A percentile compares a stretch with the other conserved stretches of the same genome.
These are phyloP conservation scores for Pseudogymnoascus sp. DNA, from an alignment of 2,329 filamentous ascomycete genomes.

Conservation along the genomic window DNA sequence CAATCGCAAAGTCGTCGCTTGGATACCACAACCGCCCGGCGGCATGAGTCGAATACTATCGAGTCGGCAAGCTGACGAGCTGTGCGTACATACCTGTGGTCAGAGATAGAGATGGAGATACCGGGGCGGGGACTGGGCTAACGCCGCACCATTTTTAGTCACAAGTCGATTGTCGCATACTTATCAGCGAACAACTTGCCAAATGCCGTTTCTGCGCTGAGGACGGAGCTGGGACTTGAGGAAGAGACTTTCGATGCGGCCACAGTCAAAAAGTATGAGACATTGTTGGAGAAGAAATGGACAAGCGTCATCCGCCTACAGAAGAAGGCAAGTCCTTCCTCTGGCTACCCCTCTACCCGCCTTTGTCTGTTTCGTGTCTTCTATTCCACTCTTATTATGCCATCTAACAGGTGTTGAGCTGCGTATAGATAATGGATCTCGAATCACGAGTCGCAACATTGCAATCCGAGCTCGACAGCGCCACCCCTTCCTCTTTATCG, in stretches of 20 bases:
- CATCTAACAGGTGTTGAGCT: conserved; percentile 2
- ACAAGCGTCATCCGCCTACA: conserved; percentile 84
- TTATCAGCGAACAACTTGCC: conserved; percentile 62
- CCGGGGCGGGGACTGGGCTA: conserved; percentile 13
- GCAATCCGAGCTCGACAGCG: conserved; percentile 76
- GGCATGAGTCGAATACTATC: conserved; percentile 39
- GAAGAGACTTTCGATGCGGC: conserved; percentile 62
- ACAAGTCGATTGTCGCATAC: conserved; percentile 86
- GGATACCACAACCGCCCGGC: neutral
- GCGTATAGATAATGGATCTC: conserved; percentile 79
- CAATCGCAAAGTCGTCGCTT: neutral
- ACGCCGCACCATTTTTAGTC: conserved; percentile 40
- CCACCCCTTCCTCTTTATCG: conserved; percentile 67
- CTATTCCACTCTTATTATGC: conserved; percentile 9
- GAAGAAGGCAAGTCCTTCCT: conserved; percentile 60
- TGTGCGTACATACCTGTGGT: conserved; percentile 47
- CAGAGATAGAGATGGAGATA: conserved; percentile 9
- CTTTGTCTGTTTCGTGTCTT: neutral
- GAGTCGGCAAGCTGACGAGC: conserved; percentile 70
- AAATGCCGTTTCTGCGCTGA: conserved; percentile 58
- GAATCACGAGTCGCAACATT: conserved; percentile 66
- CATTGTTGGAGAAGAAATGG: conserved; percentile 90
- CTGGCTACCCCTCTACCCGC: neutral
- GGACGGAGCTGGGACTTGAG: conserved; percentile 62
- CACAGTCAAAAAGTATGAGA: conserved; percentile 85